Evolutionary conservation across 768 basidiomycete species (phyloP), one percentile per base, ranked within the genome.

Genomic region (Rhodotorula babjevae): DNA sequence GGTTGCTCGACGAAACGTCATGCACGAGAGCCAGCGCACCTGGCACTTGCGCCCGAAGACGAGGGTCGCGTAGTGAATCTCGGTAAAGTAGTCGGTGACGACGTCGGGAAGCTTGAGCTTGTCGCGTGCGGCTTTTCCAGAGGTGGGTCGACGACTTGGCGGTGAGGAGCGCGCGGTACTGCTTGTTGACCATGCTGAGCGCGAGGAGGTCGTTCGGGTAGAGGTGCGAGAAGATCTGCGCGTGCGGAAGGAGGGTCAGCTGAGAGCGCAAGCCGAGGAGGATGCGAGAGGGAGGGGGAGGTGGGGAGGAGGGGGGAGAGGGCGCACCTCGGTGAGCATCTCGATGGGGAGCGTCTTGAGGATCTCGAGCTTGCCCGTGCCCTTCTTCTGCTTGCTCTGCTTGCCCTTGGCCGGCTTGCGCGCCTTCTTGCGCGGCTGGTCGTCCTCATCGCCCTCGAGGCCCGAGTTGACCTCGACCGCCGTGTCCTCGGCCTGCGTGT

Each of bases 151-250:
- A 55, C 63, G 61, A 63, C 11, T 52, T 23, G 3, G 55, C 44
- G 1, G 56, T 25, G 55, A 65, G 65, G 31, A 65, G 36, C 12
- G 53, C 21, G 52, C 47, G 52, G 61, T 66, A 67, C 25, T 36
- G 10, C 52, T 66, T 65, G 49, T 18, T 59, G 15, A 61, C 57
- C 27, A 42, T 53, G 19, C 63, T 21, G 29, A 68, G 42, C 25
- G 47, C 6, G 52, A 67, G 61, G 11, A 69, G 74, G 70, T 75
- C 63, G 77, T 77, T 77, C 78, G 61, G 80, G 71, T 65, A 76
- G 77, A 73, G 75, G 75, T 59, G 25, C 6, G 71, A 60, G 62
- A 67, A 63, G 66, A 68, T 64, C 70, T 72, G 60, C 46, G 11
- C 2, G n/a, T 12, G 53, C 14, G 12, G 1, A n/a, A 7, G n/a